Base-by-base conservation (phyloP, 345 rosid genomes). In the Eucalyptus pumila region DNA sequence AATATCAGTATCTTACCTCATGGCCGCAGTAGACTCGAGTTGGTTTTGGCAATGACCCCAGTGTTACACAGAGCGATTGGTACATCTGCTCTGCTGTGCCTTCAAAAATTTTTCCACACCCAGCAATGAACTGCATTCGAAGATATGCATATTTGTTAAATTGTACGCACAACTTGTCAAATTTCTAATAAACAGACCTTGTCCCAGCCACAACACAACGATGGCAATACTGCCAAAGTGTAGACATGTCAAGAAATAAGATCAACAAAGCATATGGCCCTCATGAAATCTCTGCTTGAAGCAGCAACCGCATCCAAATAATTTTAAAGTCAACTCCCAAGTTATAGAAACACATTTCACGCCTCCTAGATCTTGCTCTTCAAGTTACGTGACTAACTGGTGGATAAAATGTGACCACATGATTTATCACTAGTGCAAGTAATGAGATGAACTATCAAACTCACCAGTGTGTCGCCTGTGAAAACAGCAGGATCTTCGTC, bases 61-160 rank as follows among this genome's bases (percentile, higher is more conserved):
- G 90, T n/a, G 97, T 97, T 87, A 95, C 96, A 92, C 99, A 96
- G 81, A 96, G 92, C 32, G 99, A 97, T 87, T 96, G 96, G 92
- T 97, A 92, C 99, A 97, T 97, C 92, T 97, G 97, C 80, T 97
- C 97, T 86, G 99, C 98, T 40, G 99, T 95, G 89, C 99, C 99
- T 94, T 97, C 99, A 17, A 96, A 96, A 92, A 97, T 94, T 87
- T 93, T 97, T 17, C 99, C 99, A 81, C 99, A 96, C 13, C 99
- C 99, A 89, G 99, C 99, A 72, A 96, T 72, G 87, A 97, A 97
- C 99, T 97, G 91, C 92, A 90, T 16, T 34, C 23, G 11, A 32
- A 30, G 45, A 34, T 21, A 51, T 34, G 87, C 47, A 23, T 40
- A 37, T 21, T 37, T 40, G 47, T 76, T 21, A 40, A 40, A 6